Evolutionary conservation across 257 asterid species (phyloP).

Genomic region (Verbascum thapsus): DNA sequence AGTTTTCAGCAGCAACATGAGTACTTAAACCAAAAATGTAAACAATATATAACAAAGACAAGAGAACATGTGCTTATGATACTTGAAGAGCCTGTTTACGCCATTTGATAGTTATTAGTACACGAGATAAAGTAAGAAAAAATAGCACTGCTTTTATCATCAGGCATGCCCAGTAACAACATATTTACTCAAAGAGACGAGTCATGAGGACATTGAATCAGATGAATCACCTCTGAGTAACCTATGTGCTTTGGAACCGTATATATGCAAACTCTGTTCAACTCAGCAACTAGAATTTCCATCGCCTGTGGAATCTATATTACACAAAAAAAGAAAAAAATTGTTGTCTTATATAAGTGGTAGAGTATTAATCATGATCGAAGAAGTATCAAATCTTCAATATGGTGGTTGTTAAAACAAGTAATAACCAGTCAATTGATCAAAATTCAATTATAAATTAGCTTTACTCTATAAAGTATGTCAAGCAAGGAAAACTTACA

Average conservation of each 20-base stretch:
- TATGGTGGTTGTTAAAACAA: not conserved
- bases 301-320: slow-evolving; percentile 70
- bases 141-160: slow-evolving; percentile 13
- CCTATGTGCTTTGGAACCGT: slow-evolving; percentile 81
- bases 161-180: slow-evolving; percentile 1
- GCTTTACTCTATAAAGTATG: not conserved
- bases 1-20: not conserved
- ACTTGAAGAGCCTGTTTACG: slow-evolving; percentile 6
- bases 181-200: not conserved
- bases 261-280: slow-evolving; percentile 80
- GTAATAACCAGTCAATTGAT: not conserved
- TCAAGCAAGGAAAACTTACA: not conserved
- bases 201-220: slow-evolving; percentile 10
- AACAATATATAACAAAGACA: slow-evolving; percentile 6
- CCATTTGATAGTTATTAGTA: slow-evolving; percentile 1
- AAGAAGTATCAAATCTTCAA: not conserved
- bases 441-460: not conserved
- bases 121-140: slow-evolving; percentile 7
- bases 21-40: not conserved
- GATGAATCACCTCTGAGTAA: slow-evolving; percentile 62
- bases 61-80: slow-evolving; percentile 1
- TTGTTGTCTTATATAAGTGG: not conserved
- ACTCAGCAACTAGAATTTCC: slow-evolving; percentile 78
- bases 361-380: not conserved
- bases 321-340: slow-evolving; percentile 28